Evolutionary conservation across 306 rosid species (phyloP), one percentile per base, ranked within the genome.

Genomic region (Dryas drummondii): DNA sequence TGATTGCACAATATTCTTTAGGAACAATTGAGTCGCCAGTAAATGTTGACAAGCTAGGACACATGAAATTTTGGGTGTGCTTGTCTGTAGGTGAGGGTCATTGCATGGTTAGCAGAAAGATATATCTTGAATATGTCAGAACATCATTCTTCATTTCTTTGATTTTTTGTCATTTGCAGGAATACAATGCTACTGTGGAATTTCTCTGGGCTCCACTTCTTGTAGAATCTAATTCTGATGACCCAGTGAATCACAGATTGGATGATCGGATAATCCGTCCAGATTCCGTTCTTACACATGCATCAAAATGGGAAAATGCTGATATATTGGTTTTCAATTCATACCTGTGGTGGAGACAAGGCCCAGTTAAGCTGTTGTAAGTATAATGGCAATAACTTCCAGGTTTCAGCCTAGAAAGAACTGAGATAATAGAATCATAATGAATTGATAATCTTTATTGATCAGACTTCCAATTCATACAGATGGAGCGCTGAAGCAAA

Each of bases 341-440:
- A 2, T 94, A 94, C 87, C 84, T 94, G 85, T 94, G 99, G 99
- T 94, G 99, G 99, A 87, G 99, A 89, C 99, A 94, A 81, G 99
- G 99, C 81, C 96, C 97, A 12, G 97, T 94, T 72, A 94, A 94
- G 92, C 92, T 94, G 49, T 77, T 88, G 99, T 94, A 47, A 66
- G 97, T 90, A 83, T 78, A 22, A 19, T 60, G 58, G 57, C 11
- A 71, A 48, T 17, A 63, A 72, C 51, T 67, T 54, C 66, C 47
- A 41, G 63, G 58, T 57, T 52, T 45, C 53, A 10, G 58, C 22
- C n/a, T 5, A 41, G 41, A 59, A 62, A n/a, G 52, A 54, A 13
- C 49, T 70, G 60, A 41, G 15, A 50, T 75, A 47, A 2, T 73
- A 46, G 76, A 72, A 78, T 55, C 4, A 27, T 49, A 19, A 57